phyloP scores from a whole-genome alignment of 257 asterid species.

The Fraxinus excelsior region DNA sequence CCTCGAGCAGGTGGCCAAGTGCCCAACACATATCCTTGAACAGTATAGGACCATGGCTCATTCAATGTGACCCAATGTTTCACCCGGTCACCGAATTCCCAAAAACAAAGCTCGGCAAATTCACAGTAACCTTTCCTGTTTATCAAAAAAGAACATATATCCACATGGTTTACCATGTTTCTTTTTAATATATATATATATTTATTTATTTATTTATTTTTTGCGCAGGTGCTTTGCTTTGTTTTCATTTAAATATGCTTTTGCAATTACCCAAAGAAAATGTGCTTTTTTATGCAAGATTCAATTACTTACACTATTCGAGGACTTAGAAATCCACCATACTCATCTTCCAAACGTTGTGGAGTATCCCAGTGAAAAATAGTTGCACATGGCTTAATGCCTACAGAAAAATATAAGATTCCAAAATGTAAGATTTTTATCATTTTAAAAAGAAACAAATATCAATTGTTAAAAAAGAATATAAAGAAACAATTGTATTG shows the following conservation, averaged over 20 bases:
- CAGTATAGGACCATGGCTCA: slow-evolving; percentile 35
- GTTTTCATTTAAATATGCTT: no score
- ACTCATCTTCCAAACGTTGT: slow-evolving; percentile 36
- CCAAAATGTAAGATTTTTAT: no score
- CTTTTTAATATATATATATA: no score
- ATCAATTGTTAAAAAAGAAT: background rate
- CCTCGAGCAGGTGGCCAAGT: slow-evolving; percentile 30
- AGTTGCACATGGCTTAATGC: slow-evolving; percentile 35
- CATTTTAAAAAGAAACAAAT: no score
- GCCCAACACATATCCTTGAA: slow-evolving; percentile 20
- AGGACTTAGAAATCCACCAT: slow-evolving; percentile 33
- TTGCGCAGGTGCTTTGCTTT: no score
- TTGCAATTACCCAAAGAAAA: no score
- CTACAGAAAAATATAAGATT: background rate
- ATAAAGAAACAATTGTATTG: no score
- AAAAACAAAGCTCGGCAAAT: slow-evolving; percentile 41
- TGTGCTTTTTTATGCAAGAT: no score
- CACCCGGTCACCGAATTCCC: slow-evolving; percentile 50
- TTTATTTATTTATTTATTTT: no score
- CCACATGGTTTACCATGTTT: no score
- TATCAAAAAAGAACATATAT: background rate
- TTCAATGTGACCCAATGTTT: slow-evolving; percentile 45
- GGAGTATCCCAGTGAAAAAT: slow-evolving; percentile 45
- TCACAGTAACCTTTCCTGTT: slow-evolving; percentile 37
- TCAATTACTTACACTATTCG: slow-evolving; percentile 23